These are phyloP conservation scores for Plectosphaerella plurivora DNA, from an alignment of 2,329 filamentous ascomycete species.

Conservation along the genomic window DNA sequence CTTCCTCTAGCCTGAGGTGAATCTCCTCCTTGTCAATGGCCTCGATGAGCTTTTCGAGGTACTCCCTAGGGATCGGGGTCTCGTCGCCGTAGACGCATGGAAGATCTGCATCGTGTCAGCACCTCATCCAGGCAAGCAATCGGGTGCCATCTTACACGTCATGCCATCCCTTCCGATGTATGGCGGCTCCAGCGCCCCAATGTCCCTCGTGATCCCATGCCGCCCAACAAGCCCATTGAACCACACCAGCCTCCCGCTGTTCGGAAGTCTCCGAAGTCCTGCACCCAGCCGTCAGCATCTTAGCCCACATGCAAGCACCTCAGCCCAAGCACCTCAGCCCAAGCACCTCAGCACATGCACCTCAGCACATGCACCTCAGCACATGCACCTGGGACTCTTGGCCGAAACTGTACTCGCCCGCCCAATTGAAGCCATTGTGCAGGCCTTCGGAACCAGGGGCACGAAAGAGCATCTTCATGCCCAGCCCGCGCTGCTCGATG, in stretches of 20 bases:
- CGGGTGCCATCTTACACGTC: conserved; percentile 7
- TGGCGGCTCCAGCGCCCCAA: conserved; percentile 11
- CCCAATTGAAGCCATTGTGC: conserved; percentile 13
- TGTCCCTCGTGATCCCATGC: conserved; percentile 12
- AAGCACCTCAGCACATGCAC: too few species aligned
- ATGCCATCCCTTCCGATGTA: conserved; percentile 12
- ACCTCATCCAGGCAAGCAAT: neutral
- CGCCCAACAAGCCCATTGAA: conserved; percentile 12
- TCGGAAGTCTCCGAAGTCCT: conserved; percentile 8
- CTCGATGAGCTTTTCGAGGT: conserved; percentile 11
- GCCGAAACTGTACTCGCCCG: conserved; percentile 17
- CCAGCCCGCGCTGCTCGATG: conserved; percentile 9
- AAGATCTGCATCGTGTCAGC: conserved; percentile 2
- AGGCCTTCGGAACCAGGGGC: conserved; percentile 12
- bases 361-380: too few species aligned
- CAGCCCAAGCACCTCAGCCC: too few species aligned
- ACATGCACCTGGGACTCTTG: conserved; percentile 16
- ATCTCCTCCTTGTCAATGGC: conserved; percentile 13
- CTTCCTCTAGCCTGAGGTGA: conserved; percentile 9
- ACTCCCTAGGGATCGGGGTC: conserved; percentile 6
- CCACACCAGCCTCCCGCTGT: conserved; percentile 8
- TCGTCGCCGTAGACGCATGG: conserved; percentile 12
- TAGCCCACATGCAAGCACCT: neutral
- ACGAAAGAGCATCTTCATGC: conserved; percentile 15
- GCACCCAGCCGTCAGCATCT: neutral